Conservation (phyloP, 169 alveolate genomes). For the Eimeria mitis region DNA sequence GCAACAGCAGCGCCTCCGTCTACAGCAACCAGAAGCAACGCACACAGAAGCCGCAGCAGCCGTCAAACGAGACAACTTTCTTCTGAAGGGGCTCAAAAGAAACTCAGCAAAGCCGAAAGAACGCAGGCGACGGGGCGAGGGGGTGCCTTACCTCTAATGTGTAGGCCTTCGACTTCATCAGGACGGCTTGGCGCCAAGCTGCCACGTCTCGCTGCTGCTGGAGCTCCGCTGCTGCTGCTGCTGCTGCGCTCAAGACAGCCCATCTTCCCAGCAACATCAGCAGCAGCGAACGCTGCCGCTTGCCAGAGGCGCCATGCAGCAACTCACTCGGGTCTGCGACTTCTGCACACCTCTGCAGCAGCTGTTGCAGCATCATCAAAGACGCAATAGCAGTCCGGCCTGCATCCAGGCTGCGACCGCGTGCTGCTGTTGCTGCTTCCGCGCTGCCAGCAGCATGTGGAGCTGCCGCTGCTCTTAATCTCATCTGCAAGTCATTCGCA, state of each 20-base stretch:
- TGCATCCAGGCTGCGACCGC: background rate
- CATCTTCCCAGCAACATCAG: slow-evolving; percentile 76
- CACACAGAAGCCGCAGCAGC: background rate
- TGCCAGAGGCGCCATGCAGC: slow-evolving; percentile 44
- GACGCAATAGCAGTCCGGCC: slow-evolving; percentile 30
- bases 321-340: slow-evolving; percentile 30
- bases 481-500: background rate
- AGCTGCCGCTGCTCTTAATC: background rate
- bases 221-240: slow-evolving; percentile 46
- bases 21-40: slow-evolving; percentile 27
- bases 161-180: background rate
- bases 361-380: slow-evolving; percentile 24
- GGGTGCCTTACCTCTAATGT: slow-evolving; percentile 6
- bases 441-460: slow-evolving; percentile 10
- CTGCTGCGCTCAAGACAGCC: slow-evolving; percentile 63
- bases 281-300: slow-evolving; percentile 66
- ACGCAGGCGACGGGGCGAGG: background rate
- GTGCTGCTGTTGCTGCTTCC: background rate
- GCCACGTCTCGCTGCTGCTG: slow-evolving; percentile 17
- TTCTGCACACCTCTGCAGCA: slow-evolving; percentile 4
- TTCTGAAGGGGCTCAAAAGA: background rate
- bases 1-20: slow-evolving; percentile 51
- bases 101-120: background rate
- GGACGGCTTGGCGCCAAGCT: slow-evolving; percentile 47
- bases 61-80: background rate